Base-by-base conservation (phyloP, 164 flowering plant genomes). In the Malania oleifera region DNA sequence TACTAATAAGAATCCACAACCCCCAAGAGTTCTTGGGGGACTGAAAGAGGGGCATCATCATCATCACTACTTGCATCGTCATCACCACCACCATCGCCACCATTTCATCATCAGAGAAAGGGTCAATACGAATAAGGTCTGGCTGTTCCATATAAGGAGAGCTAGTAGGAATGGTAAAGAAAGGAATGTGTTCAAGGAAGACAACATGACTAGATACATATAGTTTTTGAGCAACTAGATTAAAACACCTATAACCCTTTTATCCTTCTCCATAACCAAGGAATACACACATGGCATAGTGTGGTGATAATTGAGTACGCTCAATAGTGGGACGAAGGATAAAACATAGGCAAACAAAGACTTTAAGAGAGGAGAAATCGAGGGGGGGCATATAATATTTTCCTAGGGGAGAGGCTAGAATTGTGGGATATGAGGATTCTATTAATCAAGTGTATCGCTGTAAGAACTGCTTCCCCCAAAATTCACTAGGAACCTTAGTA, bases 161-260 rank as follows among this genome's bases (percentile, higher is more conserved):
- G n/a, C n/a, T n/a, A n/a, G n/a, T n/a, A n/a, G n/a, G n/a, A n/a
- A n/a, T n/a, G n/a, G n/a, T n/a, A n/a, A n/a, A n/a, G n/a, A n/a
- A n/a, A n/a, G n/a, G n/a, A n/a, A n/a, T n/a, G n/a, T n/a, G n/a
- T n/a, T n/a, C n/a, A n/a, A n/a, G n/a, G 1, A 48, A 48, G 15
- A 48, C 5, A 0, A 48, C 52, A 48, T 48, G 52, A 48, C 52
- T 9, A 48, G 24, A 48, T 14, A 48, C 6, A 48, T 48, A 48
- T 7, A 48, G 5, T 18, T 48, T 48, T 25, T 48, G 25, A 48
- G 1, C 5, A 3, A 48, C 19, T 3, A 25, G 24, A 48, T 48
- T 23, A 47, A n/a, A n/a, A n/a, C n/a, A n/a, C n/a, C n/a, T n/a
- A n/a, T n/a, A n/a, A n/a, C n/a, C n/a, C n/a, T n/a, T n/a, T n/a